Base-by-base conservation (phyloP, 768 basidiomycete genomes). In the Clitopilus passeckerianus region DNA sequence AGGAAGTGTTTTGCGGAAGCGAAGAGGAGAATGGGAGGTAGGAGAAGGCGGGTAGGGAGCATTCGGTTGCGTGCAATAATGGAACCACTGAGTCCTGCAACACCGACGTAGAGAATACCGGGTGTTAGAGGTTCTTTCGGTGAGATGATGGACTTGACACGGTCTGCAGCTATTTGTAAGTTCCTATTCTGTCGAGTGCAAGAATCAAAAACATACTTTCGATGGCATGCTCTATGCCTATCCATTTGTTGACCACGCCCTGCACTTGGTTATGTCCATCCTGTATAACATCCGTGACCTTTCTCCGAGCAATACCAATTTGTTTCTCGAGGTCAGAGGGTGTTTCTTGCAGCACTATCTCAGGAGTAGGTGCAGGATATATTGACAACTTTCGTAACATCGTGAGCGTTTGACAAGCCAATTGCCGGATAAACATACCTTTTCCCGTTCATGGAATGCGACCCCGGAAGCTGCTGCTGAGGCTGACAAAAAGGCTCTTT, bases 41-140 rank as follows among this genome's bases (percentile, higher is more conserved):
- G 80, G 50, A 89, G 61, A 56, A 89, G 65, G 18, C 96, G 89
- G 5, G 85, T 74, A 33, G 86, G 79, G 57, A 95, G 73, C 56
- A 77, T 68, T 62, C 95, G 86, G 64, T 89, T 90, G 44, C 95
- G 88, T 0, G 90, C 85, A 58, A 98, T 65, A 65, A 98, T 88
- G 59, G 94, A 94, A 1, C 91, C 93, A 3, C 91, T 89, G 53
- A 98, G 85, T 14, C 93, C 86, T 1, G 93, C 86, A 54, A 98
- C 82, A 54, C 93, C 92, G 52, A 92, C 89, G 76, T 96, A 98
- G 57, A 98, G 86, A 5, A 90, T 67, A n/a, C 91, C 93, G 0
- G 95, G 95, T 9, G 88, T 93, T 27, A 97, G 83, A 0, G 87
- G 78, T 74, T 98, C 96, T 57, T 89, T 79, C 0, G 86, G 81